Evolutionary conservation across 352 stramenopile genomes (phyloP).

Genomic region (Phytopythium cucurbitacearum): DNA sequence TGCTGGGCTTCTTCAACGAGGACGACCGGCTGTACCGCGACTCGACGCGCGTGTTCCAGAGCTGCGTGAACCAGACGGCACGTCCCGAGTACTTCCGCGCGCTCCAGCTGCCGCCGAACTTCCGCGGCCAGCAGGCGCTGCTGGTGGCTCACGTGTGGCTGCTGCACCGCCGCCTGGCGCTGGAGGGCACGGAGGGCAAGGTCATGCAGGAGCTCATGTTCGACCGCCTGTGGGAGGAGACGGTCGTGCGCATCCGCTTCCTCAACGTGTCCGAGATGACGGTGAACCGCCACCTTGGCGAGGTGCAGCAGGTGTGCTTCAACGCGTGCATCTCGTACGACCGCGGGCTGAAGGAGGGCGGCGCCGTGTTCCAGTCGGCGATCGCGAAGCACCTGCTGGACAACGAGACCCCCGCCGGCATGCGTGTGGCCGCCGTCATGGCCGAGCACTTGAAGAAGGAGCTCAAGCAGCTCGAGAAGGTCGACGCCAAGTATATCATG

Average conservation of each 20-base stretch:
- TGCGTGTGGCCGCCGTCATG: slow-evolving; percentile 55
- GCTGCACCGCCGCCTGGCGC: slow-evolving; percentile 90
- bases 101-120: slow-evolving; percentile 71
- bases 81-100: slow-evolving; percentile 68
- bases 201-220: slow-evolving; percentile 95
- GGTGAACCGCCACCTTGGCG: slow-evolving; percentile 95
- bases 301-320: slow-evolving; percentile 96
- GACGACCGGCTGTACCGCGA: slow-evolving; percentile 73
- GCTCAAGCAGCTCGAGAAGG: slow-evolving; percentile 75
- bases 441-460: slow-evolving; percentile 76
- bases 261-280: slow-evolving; percentile 93
- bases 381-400: slow-evolving; percentile 75
- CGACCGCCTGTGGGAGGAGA: slow-evolving; percentile 96
- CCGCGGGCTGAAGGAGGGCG: slow-evolving; percentile 67
- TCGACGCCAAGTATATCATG: slow-evolving; percentile 66
- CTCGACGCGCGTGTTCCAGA: slow-evolving; percentile 76
- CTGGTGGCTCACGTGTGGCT: slow-evolving; percentile 96
- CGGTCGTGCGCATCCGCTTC: slow-evolving; percentile 89
- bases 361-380: slow-evolving; percentile 45
- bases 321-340: slow-evolving; percentile 94
- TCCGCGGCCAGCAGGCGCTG: slow-evolving; percentile 91
- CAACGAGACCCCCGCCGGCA: slow-evolving; percentile 50
- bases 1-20: slow-evolving; percentile 86
- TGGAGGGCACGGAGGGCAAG: slow-evolving; percentile 72
- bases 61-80: slow-evolving; percentile 80